Evolutionary conservation across 257 asterid species (phyloP), one percentile per base, ranked within the genome.

Genomic region (Nicotiana benthamiana): DNA sequence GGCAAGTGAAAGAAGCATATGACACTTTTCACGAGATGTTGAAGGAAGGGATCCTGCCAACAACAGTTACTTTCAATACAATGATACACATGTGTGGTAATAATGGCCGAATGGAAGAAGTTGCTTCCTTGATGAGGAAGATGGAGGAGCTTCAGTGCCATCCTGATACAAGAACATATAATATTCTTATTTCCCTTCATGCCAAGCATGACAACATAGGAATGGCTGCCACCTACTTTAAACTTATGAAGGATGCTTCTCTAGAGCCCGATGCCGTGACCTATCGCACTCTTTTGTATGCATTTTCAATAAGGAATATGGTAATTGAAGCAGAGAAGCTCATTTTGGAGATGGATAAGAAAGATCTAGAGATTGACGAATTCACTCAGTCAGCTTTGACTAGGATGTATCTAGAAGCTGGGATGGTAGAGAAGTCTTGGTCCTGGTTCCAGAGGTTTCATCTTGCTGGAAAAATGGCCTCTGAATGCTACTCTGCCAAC

Each of bases 81-180:
- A 84, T 96, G 97, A 92, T 96, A 65, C 99, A 96, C 86, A 90
- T 96, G 97, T 90, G 88, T 70, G 97, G 98, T 46, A 96, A 89
- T 79, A 88, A 88, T 51, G 94, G 91, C 17, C 91, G 86, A 85
- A 86, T 91, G 40, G 95, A 86, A 65, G 87, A 91, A 86, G 95
- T 94, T 80, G 87, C 85, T 54, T 86, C 85, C 0, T 81, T 96
- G 46, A 89, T 94, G 91, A 79, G 70, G 75, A 90, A 85, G 89
- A 96, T 96, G 98, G 86, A 91, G 86, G 87, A 80, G 68, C 88
- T 89, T 75, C 89, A 80, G 57, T 92, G 97, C 83, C 79, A 75
- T 32, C 98, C 98, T 12, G 97, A 96, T 83, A 94, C 92, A 9
- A 87, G 98, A 75, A 96, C 98, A 0, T 92, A 88, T 85, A 96